These are phyloP conservation scores for Paramecium pentaurelia DNA, from an alignment of 73 alveolate species.

Conservation along the genomic window DNA sequence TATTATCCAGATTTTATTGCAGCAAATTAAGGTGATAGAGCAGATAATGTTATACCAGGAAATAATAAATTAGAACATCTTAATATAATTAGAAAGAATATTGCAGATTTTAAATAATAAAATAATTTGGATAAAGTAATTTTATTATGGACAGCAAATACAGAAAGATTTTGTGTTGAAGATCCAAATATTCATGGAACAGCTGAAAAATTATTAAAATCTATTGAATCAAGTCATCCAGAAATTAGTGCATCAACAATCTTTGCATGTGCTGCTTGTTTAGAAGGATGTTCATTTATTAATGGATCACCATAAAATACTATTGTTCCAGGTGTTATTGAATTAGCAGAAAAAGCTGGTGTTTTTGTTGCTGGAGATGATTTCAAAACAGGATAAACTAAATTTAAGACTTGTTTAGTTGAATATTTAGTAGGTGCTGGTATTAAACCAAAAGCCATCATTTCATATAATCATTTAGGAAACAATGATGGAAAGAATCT, in stretches of 20 bases:
- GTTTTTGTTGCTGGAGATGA: constrained; percentile 88
- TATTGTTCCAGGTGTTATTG: constrained; percentile 87
- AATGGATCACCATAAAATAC: constrained; percentile 94
- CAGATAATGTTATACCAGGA: constrained; percentile 88
- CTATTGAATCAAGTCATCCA: constrained; percentile 62
- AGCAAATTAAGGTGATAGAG: constrained; percentile 93
- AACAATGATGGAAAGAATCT: constrained; percentile 96
- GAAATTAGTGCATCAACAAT: constrained; percentile 67
- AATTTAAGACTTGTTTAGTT: constrained; percentile 85
- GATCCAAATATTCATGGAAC: constrained; percentile 76
- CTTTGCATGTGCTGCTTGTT: constrained; percentile 76
- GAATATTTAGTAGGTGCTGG: constrained; percentile 88
- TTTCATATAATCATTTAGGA: constrained; percentile 94
- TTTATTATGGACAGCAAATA: constrained; percentile 90
- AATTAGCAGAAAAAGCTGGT: constrained; percentile 81
- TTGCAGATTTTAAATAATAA: constrained; percentile 76
- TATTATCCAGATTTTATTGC: constrained; percentile 90
- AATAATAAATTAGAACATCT: constrained; percentile 79
- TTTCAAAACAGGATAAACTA: constrained; percentile 92
- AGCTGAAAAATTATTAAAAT: constrained; percentile 72
- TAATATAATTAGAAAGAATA: constrained; percentile 74
- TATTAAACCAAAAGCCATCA: constrained; percentile 65
- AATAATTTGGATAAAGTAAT: constrained; percentile 80
- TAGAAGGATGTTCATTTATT: constrained; percentile 82
- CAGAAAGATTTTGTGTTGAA: constrained; percentile 82